A percentile compares a stretch with the other conserved stretches of the same genome.
Evolutionary conservation across 441 rosid species (phyloP).

Genomic region (Sinapis alba): DNA sequence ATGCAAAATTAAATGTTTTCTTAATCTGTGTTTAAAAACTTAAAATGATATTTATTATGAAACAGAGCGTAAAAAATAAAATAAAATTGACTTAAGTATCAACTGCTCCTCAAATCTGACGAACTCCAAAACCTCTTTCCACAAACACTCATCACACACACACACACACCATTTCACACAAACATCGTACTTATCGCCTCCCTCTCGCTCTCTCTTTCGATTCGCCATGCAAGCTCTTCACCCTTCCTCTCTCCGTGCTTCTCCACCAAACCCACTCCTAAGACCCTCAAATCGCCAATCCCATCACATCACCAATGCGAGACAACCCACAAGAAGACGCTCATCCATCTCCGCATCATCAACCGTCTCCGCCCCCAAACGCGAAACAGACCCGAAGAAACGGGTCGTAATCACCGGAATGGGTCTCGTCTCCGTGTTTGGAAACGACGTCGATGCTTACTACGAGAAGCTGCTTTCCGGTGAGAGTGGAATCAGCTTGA

Average conservation of each 20-base stretch:
- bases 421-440: slow-evolving; percentile 96
- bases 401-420: slow-evolving; percentile 89
- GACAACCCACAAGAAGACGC: slow-evolving; percentile 36
- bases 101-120: background rate
- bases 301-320: slow-evolving; percentile 41
- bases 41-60: no score
- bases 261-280: slow-evolving; percentile 59
- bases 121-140: background rate
- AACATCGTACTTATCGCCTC: slow-evolving; percentile 48
- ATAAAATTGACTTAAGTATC: background rate
- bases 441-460: slow-evolving; percentile 82
- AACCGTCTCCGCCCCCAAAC: slow-evolving; percentile 70
- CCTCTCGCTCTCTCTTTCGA: slow-evolving; percentile 2
- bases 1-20: no score
- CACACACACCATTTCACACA: slow-evolving; percentile 23
- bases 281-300: slow-evolving; percentile 38
- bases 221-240: slow-evolving; percentile 77
- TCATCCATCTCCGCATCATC: slow-evolving; percentile 60
- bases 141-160: background rate
- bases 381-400: slow-evolving; percentile 94
- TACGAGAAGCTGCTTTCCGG: slow-evolving; percentile 85
- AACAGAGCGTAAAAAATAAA: no score
- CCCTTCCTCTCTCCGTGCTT: slow-evolving; percentile 54
- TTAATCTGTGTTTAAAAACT: no score
- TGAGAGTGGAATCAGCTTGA: slow-evolving; percentile 83